Evolutionary conservation across 768 basidiomycete genomes (phyloP), one percentile per base, ranked within the genome.

Genomic region (Cystobasidium onofrii): DNA sequence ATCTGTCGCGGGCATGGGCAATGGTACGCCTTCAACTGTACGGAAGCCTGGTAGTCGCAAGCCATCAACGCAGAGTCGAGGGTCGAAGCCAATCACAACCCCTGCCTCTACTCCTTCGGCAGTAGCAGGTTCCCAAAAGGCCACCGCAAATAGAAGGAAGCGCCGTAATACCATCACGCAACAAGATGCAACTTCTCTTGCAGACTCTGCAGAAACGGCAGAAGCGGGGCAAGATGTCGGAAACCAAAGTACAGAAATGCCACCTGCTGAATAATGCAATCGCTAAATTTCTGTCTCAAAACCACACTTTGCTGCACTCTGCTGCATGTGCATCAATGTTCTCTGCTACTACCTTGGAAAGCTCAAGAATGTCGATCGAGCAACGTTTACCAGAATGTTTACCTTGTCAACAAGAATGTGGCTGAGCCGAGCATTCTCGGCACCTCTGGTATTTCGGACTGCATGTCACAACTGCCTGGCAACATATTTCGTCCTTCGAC

Each of bases 11-110:
- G 57, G 33, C 57, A 27, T 60, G 43, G 46, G 31, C 2, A 44
- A 54, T 17, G 66, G 31, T 20, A 36, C 66, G 27, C 66, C 66
- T 3, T 36, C 33, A 9, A 64, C 12, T 23, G 31, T 43, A 20
- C 31, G 63, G 33, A 69, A 69, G 36, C 23, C 44, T 12, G 39
- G 25, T 6, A 50, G 4, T 31, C 7, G 66, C 6, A 69, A 54
- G 31, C 66, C 66, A 12, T 69, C 66, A 9, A 46, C 46, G 31
- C 66, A 69, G 27, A 54, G 46, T 13, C 23, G 39, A 54, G 46
- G 27, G 2, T 4, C 31, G 54, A 50, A 34, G 20, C 29, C 31
- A 29, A 4, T 23, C 23, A 27, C 23, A 29, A 60, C 57, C 9
- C 57, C 57, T 29, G 20, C 4, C 18, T 7, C 46, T 20, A 20